Percentiles rank a stretch among this genome's conserved stretches.
phyloP scores from a whole-genome alignment of 1,284 basidiomycete species.

The Xerocomus minutiporus region DNA sequence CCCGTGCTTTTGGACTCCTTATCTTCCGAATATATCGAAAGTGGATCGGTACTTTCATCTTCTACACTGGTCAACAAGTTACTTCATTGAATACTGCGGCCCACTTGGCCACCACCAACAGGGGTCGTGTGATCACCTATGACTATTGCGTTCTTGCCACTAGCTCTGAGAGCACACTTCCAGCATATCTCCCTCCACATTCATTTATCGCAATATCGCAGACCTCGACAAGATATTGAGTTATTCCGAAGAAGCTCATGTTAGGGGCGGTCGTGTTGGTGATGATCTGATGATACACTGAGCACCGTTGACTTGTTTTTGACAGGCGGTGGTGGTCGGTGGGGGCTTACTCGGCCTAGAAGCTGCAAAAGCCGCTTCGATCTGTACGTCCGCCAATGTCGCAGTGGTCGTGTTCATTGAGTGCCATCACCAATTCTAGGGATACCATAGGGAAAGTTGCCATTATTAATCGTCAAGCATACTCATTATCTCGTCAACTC shows the following conservation, averaged over 20 bases:
- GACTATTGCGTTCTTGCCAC: constrained; percentile 69
- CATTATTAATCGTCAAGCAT: constrained; percentile 59
- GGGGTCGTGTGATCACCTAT: constrained; percentile 49
- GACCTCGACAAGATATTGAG: constrained; percentile 60
- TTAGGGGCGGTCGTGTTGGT: constrained; percentile 34
- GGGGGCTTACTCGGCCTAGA: constrained; percentile 16
- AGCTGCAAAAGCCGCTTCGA: constrained; percentile 17
- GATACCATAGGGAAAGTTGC: constrained; percentile 41
- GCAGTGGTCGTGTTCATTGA: neutral
- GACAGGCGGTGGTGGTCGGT: constrained; percentile 13
- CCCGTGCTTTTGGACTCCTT: neutral
- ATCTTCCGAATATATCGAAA: constrained; percentile 8
- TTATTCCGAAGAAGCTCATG: constrained; percentile 46
- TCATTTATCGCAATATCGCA: constrained; percentile 70
- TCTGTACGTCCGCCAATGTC: neutral
- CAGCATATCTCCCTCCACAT: constrained; percentile 57
- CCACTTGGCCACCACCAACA: constrained; percentile 46
- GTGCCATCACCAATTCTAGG: constrained; percentile 1
- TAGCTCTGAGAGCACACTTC: constrained; percentile 66
- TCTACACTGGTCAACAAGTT: constrained; percentile 54
- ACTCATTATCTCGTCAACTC: constrained; percentile 67
- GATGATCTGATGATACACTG: neutral
- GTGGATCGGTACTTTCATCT: constrained; percentile 58
- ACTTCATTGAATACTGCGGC: constrained; percentile 42
- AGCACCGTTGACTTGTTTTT: neutral